A percentile compares a stretch with the other conserved stretches of the same genome.
These are phyloP conservation scores for Saturnispora kantuleensis DNA, from an alignment of 805 yeast species.

Conservation along the genomic window DNA sequence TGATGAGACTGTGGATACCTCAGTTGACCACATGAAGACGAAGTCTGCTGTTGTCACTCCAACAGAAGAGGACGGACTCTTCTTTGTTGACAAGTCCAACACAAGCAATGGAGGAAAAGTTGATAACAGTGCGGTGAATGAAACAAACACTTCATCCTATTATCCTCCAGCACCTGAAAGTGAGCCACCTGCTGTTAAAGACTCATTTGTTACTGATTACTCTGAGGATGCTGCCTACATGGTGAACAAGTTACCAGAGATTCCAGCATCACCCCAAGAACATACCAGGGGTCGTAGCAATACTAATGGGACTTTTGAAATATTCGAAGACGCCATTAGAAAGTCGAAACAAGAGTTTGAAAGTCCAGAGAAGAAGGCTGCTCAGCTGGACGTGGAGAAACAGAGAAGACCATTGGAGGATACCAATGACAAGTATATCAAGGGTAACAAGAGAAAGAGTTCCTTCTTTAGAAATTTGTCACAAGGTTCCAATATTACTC, in stretches of 20 bases:
- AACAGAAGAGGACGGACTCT: constrained; percentile 18
- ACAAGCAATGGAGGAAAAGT: constrained; percentile 15
- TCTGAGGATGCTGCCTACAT: constrained; percentile 34
- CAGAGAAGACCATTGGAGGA: constrained; percentile 12
- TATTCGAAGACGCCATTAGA: constrained; percentile 18
- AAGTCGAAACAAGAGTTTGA: constrained; percentile 14
- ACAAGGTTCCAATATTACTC: constrained; percentile 2
- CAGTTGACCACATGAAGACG: constrained; percentile 1
- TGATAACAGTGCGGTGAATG: constrained; percentile 19
- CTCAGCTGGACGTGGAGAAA: constrained; percentile 27
- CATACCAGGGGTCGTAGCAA: constrained; percentile 16
- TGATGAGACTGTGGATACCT: constrained; percentile 8
- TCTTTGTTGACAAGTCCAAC: constrained; percentile 6
- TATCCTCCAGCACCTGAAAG: constrained; percentile 17
- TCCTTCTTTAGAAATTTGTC: constrained; percentile 40
- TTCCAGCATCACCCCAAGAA: constrained; percentile 30
- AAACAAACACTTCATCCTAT: constrained; percentile 23
- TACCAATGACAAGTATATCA: constrained; percentile 10
- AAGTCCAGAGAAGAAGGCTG: constrained; percentile 1
- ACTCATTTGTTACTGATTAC: constrained; percentile 33
- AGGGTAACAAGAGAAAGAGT: constrained; percentile 14
- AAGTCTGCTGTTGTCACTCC: constrained; percentile 12
- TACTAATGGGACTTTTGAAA: constrained; percentile 18
- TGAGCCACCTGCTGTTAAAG: constrained; percentile 22
- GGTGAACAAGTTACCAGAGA: constrained; percentile 39